phyloP scores from a whole-genome alignment of 2,329 filamentous ascomycete genomes.

The Fusarium tuaranense region DNA sequence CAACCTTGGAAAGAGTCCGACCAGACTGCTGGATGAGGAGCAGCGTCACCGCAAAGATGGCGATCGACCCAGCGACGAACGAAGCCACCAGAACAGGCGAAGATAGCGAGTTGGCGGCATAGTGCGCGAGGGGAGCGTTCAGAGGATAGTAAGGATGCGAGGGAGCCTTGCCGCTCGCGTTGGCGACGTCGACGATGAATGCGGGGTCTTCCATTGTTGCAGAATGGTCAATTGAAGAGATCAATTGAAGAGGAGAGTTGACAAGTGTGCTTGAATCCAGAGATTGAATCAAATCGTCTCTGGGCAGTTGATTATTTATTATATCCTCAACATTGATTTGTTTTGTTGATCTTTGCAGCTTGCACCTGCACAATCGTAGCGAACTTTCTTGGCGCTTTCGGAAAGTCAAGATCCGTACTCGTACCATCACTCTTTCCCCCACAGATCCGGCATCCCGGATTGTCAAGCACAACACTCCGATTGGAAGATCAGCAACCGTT shows the following conservation, averaged over 20 bases:
- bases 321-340: background rate
- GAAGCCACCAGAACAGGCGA: conserved; percentile 68
- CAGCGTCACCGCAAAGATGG: conserved; percentile 69
- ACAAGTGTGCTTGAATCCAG: background rate
- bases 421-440: conserved; percentile 15
- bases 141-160: conserved; percentile 79
- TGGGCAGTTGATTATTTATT: background rate
- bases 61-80: conserved; percentile 68
- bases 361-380: background rate
- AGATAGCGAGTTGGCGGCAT: conserved; percentile 73
- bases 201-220: conserved; percentile 30
- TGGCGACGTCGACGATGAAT: conserved; percentile 5
- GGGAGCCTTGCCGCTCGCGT: conserved; percentile 21
- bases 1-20: conserved; percentile 63
- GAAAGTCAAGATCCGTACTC: conserved; percentile 38
- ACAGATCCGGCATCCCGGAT: background rate
- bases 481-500: conserved; percentile 5
- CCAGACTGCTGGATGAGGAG: conserved; percentile 63
- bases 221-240: background rate
- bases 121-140: conserved; percentile 70
- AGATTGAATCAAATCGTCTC: background rate
- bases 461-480: background rate
- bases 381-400: conserved; percentile 24
- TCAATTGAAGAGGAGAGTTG: background rate
- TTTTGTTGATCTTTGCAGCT: background rate